A percentile compares a stretch with the other conserved stretches of the same genome.
phyloP scores from a whole-genome alignment of 495 filamentous ascomycete species.

The Podospora comata region DNA sequence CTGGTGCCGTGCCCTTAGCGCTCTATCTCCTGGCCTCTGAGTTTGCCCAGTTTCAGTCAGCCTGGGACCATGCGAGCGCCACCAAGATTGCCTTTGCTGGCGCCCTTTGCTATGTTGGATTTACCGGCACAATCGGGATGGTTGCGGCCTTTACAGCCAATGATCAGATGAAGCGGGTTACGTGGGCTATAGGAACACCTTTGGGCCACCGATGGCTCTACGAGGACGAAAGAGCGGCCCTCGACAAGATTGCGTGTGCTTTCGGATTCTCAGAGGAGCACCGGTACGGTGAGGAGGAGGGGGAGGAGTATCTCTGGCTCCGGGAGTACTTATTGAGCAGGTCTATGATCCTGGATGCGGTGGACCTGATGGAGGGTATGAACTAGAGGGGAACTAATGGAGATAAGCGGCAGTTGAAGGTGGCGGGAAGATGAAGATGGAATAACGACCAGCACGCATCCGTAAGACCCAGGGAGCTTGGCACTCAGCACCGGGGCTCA shows the following conservation, averaged over 20 bases:
- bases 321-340: constrained; percentile 74
- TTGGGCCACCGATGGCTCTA: constrained; percentile 82
- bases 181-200: constrained; percentile 77
- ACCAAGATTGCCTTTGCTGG: constrained; percentile 78
- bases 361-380: constrained; percentile 90
- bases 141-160: constrained; percentile 81
- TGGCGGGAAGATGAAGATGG: constrained; percentile 13
- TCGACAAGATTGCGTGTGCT: constrained; percentile 77
- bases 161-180: constrained; percentile 91
- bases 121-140: constrained; percentile 74
- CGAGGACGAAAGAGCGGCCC: constrained; percentile 87
- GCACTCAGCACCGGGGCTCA: constrained; percentile 15
- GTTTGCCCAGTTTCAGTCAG: constrained; percentile 59
- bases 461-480: constrained; percentile 21
- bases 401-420: constrained; percentile 29
- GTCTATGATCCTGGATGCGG: constrained; percentile 85
- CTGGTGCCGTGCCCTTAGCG: constrained; percentile 61
- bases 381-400: constrained; percentile 40
- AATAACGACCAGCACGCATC: constrained; percentile 11
- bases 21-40: constrained; percentile 64
- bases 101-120: constrained; percentile 73
- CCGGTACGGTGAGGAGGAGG: constrained; percentile 84
- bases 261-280: constrained; percentile 87
- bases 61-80: constrained; percentile 66
- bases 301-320: constrained; percentile 80